Percentiles rank a stretch among this genome's conserved stretches.
Conservation (phyloP, 2,329 filamentous ascomycete species). For the Trichoderma asperellum region DNA sequence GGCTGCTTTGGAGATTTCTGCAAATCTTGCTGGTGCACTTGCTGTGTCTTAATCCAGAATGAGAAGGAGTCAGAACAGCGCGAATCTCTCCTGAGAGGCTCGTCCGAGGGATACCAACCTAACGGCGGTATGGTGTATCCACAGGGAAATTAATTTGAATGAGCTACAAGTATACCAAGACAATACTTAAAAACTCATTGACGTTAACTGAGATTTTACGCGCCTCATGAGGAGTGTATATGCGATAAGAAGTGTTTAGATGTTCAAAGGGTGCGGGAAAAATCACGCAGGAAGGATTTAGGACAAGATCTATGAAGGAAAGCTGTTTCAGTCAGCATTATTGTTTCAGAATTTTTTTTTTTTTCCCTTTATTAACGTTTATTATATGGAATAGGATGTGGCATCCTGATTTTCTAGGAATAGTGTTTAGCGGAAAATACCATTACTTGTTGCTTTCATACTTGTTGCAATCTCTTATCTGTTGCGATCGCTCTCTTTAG, state of each 20-base stretch:
- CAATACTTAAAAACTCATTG: neutral
- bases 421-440: neutral
- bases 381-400: neutral
- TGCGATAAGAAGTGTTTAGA: neutral
- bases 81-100: conserved; percentile 35
- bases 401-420: neutral
- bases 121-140: conserved; percentile 32
- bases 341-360: neutral
- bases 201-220: neutral
- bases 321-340: neutral
- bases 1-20: conserved; percentile 49
- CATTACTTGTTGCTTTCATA: neutral
- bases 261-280: neutral
- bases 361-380: neutral
- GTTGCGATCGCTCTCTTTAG: neutral
- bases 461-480: neutral
- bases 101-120: conserved; percentile 31
- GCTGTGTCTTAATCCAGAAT: conserved; percentile 51
- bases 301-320: neutral
- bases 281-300: neutral
- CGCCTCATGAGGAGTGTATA: neutral
- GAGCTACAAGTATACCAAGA: neutral
- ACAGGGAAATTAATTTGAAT: neutral
- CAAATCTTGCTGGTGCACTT: conserved; percentile 50
- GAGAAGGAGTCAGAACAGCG: conserved; percentile 52